phyloP scores from a whole-genome alignment of 257 asterid species.

The Cruciata laevipes region DNA sequence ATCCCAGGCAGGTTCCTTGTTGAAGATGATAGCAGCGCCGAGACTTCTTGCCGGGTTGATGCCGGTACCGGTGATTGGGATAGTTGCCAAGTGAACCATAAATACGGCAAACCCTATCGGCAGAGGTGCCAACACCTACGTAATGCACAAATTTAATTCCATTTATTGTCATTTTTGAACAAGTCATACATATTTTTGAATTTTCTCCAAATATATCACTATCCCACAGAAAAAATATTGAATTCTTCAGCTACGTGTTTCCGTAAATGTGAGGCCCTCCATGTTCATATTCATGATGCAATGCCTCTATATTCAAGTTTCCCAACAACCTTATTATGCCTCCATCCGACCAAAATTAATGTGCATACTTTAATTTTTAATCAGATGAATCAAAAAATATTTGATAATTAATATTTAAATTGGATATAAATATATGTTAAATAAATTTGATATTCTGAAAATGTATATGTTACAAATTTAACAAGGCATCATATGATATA shows the following conservation, averaged over 20 bases:
- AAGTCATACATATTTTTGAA: not conserved
- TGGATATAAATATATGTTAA: no score
- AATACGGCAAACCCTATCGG: slow-evolving; percentile 39
- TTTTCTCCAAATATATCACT: no score
- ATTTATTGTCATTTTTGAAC: not conserved
- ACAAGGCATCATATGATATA: no score
- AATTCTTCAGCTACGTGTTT: not conserved
- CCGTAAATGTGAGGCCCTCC: not conserved
- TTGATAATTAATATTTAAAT: no score
- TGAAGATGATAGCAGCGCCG: slow-evolving; percentile 31
- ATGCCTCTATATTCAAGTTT: not conserved
- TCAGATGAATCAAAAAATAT: no score
- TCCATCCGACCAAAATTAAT: no score
- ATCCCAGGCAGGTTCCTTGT: slow-evolving; percentile 27
- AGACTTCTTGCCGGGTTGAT: slow-evolving; percentile 39
- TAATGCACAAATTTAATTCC: no score
- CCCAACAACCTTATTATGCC: no score
- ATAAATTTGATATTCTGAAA: no score
- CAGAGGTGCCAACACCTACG: slow-evolving; percentile 35
- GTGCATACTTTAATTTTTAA: no score
- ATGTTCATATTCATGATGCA: not conserved
- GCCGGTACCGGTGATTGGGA: slow-evolving; percentile 34
- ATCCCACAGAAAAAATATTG: no score
- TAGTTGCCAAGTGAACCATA: slow-evolving; percentile 40
- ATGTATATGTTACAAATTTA: no score